Evolutionary conservation across 352 stramenopile genomes (phyloP), one percentile per base, ranked within the genome.

Genomic region (Globisporangium rhizosaccharum): DNA sequence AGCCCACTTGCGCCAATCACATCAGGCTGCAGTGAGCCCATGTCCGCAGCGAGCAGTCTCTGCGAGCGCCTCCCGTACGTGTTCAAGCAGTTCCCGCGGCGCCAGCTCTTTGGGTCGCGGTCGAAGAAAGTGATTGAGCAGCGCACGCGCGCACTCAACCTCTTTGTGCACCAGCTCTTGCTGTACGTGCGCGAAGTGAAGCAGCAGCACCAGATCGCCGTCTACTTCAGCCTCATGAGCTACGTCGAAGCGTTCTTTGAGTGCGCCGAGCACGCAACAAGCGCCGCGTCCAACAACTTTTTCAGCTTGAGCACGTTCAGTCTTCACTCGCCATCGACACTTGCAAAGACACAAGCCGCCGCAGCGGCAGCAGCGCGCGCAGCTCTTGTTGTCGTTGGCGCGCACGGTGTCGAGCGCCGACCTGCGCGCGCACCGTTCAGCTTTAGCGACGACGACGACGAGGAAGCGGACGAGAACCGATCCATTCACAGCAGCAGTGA

Each of bases 151-250:
- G 76, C 75, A 36, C 70, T 91, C 3, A 84, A 88, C 54, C 57
- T 67, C 20, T 91, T 91, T 51, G 59, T 91, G 36, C 68, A 75
- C 28, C 68, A 89, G 49, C 62, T 79, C 51, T 64, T 91, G 9
- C 66, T 75, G 42, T 81, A 74, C 33, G 56, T 81, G 28, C 71
- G 76, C 9, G 77, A 86, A 25, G 67, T 87, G 57, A 76, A 73
- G 39, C 75, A 77, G 51, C 74, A 79, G 46, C 69, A 79, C 52
- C 65, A 87, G 46, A 87, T 89, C 58, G 73, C 82, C 18, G 68
- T 87, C 66, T 87, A 81, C 62, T 91, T 89, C 59, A 85, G 79
- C 51, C 71, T 89, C 66, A 85, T 75, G 75, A 85, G 69, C 3
- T 72, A 82, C 37, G 72, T 91, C 42, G 82, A 91, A 48, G 53